Conservation (phyloP, 768 basidiomycete genomes). For the Calvatia gigantea region DNA sequence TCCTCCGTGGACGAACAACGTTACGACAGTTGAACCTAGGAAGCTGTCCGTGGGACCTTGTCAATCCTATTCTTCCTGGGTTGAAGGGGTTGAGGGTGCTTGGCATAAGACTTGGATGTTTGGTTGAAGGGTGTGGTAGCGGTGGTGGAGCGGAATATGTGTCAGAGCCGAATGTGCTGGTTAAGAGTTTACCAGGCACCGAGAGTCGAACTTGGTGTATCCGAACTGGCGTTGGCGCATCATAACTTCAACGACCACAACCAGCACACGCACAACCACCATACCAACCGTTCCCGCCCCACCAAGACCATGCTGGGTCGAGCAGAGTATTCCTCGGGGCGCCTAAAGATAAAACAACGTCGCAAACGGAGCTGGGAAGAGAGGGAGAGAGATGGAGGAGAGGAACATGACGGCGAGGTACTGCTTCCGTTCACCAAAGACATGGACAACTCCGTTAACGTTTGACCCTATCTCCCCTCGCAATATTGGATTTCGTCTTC, state of each 20-base stretch:
- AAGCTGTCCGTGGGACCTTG: constrained; percentile 63
- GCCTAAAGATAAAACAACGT: background rate
- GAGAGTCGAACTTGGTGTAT: constrained; percentile 52
- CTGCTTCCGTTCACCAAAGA: too few species aligned
- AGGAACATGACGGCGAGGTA: background rate
- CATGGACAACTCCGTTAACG: too few species aligned
- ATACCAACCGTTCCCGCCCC: background rate
- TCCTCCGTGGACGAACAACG: constrained; percentile 44
- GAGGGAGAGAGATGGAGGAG: background rate
- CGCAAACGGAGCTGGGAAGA: background rate
- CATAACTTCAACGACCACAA: background rate
- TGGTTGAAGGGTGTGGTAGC: constrained; percentile 3
- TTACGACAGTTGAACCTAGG: constrained; percentile 60
- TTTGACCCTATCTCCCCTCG: too few species aligned
- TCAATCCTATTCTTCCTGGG: constrained; percentile 46
- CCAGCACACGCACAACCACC: constrained; percentile 33
- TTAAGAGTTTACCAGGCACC: constrained; percentile 31
- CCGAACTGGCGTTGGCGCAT: constrained; percentile 48
- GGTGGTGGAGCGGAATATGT: background rate
- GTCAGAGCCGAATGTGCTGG: constrained; percentile 3
- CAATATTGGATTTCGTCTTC: too few species aligned
- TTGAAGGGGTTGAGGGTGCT: constrained; percentile 51
- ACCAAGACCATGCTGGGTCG: background rate
- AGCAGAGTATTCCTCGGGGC: background rate
- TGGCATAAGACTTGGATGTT: constrained; percentile 46